phyloP scores from a whole-genome alignment of 1,284 basidiomycete genomes.

The Leccinum pachyderme region DNA sequence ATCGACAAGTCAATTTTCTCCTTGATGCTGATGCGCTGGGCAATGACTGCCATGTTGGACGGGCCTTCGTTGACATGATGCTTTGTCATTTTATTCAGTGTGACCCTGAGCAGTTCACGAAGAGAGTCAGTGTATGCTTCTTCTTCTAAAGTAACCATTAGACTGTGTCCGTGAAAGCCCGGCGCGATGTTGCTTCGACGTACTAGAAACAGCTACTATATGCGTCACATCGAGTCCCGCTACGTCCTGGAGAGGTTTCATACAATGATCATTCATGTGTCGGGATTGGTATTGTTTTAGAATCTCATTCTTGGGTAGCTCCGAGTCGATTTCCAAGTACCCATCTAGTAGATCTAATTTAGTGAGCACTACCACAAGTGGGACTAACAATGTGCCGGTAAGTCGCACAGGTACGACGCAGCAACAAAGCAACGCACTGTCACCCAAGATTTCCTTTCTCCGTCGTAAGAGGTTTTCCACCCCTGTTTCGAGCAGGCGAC shows the following conservation, averaged over 20 bases:
- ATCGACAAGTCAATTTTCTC: slow-evolving; percentile 20
- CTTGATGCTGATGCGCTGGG: slow-evolving; percentile 24
- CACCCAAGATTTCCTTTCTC: slow-evolving; percentile 11
- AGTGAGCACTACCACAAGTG: slow-evolving; percentile 18
- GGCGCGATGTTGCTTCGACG: not conserved
- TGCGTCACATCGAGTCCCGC: not conserved
- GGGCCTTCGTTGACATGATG: slow-evolving; percentile 8
- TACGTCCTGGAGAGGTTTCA: not conserved
- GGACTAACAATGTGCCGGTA: slow-evolving; percentile 5
- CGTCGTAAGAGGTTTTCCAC: slow-evolving; percentile 13
- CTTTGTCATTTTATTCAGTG: slow-evolving; percentile 4
- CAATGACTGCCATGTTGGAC: slow-evolving; percentile 9
- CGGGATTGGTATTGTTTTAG: not conserved
- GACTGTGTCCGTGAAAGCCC: too few species aligned
- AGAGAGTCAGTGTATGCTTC: slow-evolving; percentile 4
- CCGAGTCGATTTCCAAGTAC: slow-evolving; percentile 4
- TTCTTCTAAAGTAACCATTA: slow-evolving; percentile 1
- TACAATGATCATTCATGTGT: slow-evolving; percentile 6
- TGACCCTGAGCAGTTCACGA: slow-evolving; percentile 3
- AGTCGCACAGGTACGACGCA: not conserved
- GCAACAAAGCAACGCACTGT: slow-evolving; percentile 2
- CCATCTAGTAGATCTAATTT: slow-evolving; percentile 11
- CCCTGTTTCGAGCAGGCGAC: slow-evolving; percentile 15
- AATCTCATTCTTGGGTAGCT: not conserved
- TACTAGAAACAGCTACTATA: slow-evolving; percentile 14